Evolutionary conservation across 1,284 basidiomycete species (phyloP), one percentile per base, ranked within the genome.

Genomic region (Cutaneotrichosporon cyanovorans): DNA sequence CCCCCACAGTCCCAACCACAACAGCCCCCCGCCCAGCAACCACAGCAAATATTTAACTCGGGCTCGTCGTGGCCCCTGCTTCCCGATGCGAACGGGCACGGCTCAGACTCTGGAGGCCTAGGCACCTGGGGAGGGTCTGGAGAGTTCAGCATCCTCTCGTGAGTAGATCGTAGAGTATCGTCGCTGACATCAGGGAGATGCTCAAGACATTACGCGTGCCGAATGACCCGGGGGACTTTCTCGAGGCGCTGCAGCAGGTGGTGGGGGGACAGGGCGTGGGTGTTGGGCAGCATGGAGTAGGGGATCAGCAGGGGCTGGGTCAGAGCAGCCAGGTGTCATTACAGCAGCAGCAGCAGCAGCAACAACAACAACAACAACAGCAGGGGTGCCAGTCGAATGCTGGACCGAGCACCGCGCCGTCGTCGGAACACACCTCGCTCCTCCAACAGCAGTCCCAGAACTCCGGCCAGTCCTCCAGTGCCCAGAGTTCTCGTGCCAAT

Each of bases 141-240:
- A 21, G 54, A 56, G 48, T 52, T 56, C 39, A 50, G 54, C 6
- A 50, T 51, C 16, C 47, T 56, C 22, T 52, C 50, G 50, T 52
- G 32, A 30, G 50, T 48, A 12, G 4, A 8, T 21, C 18, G 10
- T 5, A 15, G 14, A 15, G 16, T 4, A 30, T 10, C 18, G 8
- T 21, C 5, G 22, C 46, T 48, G 34, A 46, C 38, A 30, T 3
- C 45, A 69, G 66, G 34, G 66, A 71, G 52, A 68, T 68, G 53
- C 60, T 72, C 42, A 65, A 67, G 35, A 64, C 63, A 32, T 51
- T 71, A 1, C 65, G 68, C 19, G 65, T 69, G 4, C 68, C 69
- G 0, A 58, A 57, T 3, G 54, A 70, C 6, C 69, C 69, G 5
- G 66, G 66, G 4, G 66, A 66, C 8, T 64, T 70, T 38, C 60